Conservation (phyloP, 805 yeast genomes). For the Yueomyces sinensis region DNA sequence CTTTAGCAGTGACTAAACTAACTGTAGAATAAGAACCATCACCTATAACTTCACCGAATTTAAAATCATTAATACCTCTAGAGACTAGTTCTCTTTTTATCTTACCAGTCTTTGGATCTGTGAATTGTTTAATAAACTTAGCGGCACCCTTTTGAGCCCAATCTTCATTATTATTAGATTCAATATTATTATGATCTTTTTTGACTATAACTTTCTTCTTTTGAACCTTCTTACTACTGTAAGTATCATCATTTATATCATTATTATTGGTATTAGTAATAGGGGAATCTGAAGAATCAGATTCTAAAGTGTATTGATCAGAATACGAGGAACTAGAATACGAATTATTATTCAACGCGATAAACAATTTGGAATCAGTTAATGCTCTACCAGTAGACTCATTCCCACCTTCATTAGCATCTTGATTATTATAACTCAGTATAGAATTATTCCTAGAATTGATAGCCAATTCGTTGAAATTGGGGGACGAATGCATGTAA, state of each 20-base stretch:
- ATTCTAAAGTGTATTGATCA: not conserved
- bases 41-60: conserved; percentile 79
- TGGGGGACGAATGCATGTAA: no score
- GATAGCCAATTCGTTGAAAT: no score
- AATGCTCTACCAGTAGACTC: no score
- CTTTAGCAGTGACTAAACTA: conserved; percentile 68
- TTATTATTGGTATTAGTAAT: not conserved
- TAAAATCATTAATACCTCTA: conserved; percentile 67
- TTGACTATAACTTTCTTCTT: no score
- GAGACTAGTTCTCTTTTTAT: conserved; percentile 36
- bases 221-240: no score
- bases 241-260: no score
- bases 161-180: conserved; percentile 9
- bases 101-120: conserved; percentile 35
- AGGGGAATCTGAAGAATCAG: not conserved
- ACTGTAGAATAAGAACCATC: conserved; percentile 96
- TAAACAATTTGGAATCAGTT: no score
- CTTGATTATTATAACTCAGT: no score
- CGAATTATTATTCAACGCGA: not conserved
- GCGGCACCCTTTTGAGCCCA: conserved; percentile 55
- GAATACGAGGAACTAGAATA: not conserved
- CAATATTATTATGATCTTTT: no score
- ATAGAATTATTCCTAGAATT: no score
- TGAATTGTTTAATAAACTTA: conserved; percentile 31
- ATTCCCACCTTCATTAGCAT: no score